A percentile compares a stretch with the other conserved stretches of the same genome.
These are phyloP conservation scores for Citrus trifoliata DNA, from an alignment of 345 rosid species.

Conservation along the genomic window DNA sequence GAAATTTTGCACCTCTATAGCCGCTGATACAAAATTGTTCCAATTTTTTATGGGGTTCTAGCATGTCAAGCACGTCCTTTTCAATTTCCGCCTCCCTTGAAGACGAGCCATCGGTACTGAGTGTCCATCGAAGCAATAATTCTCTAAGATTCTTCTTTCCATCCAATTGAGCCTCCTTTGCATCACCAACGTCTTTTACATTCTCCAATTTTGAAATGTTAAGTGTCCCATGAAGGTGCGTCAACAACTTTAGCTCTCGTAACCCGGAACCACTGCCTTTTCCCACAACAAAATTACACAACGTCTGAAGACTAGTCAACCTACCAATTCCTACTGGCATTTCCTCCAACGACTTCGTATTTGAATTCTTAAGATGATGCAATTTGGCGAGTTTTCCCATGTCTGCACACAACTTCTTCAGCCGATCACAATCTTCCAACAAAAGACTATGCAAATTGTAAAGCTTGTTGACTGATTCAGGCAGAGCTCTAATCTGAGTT, in stretches of 20 bases:
- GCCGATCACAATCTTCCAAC: neutral
- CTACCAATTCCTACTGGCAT: neutral
- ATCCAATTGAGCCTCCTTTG: constrained; percentile 22
- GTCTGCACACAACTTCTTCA: neutral
- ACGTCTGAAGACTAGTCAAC: neutral
- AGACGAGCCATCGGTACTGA: no score
- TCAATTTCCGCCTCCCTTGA: neutral
- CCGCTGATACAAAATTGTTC: neutral
- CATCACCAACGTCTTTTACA: neutral
- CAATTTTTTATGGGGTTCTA: neutral
- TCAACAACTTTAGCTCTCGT: neutral
- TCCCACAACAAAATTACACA: constrained; percentile 9
- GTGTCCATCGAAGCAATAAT: constrained; percentile 9
- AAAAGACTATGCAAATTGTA: neutral
- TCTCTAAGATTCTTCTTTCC: constrained; percentile 23
- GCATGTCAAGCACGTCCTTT: neutral
- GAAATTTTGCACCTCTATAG: neutral
- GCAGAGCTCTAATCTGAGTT: neutral
- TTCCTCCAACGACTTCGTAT: neutral
- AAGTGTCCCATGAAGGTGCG: neutral
- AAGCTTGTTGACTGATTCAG: constrained; percentile 1
- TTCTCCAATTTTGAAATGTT: neutral
- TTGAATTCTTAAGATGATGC: neutral
- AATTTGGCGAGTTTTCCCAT: neutral
- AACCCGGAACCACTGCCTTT: neutral